A percentile compares a stretch with the other conserved stretches of the same genome.
These are phyloP conservation scores for Starmerella gropengiesseri DNA, from an alignment of 805 yeast genomes.

Conservation along the genomic window DNA sequence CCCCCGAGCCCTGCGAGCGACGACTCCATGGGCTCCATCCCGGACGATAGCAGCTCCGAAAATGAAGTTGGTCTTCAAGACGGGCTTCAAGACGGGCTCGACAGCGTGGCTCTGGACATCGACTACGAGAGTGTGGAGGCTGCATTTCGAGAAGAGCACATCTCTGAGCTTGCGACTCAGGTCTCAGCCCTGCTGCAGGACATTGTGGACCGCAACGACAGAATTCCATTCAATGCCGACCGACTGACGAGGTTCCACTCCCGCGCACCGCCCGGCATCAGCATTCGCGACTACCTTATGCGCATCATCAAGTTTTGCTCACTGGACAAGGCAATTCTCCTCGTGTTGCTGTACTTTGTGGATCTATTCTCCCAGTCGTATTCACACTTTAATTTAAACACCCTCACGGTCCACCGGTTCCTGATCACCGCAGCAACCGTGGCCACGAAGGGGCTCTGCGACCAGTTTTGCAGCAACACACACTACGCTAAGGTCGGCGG, in stretches of 20 bases:
- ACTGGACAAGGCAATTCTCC: constrained; percentile 68
- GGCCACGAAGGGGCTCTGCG: constrained; percentile 63
- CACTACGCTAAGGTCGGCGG: constrained; percentile 97
- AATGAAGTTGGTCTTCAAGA: background rate
- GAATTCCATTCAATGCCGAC: constrained; percentile 30
- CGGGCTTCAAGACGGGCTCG: background rate
- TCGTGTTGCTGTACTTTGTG: constrained; percentile 79
- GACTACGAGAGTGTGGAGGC: no score
- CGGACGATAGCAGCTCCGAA: background rate
- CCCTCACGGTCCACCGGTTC: constrained; percentile 88
- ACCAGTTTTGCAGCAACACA: constrained; percentile 82
- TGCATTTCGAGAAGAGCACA: constrained; percentile 51
- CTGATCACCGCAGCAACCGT: constrained; percentile 81
- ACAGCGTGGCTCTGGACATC: background rate
- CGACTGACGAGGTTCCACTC: constrained; percentile 82
- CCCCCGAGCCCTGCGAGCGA: constrained; percentile 18
- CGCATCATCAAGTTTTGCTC: constrained; percentile 76
- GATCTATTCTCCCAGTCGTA: constrained; percentile 72
- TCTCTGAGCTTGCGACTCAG: constrained; percentile 57
- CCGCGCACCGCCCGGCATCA: constrained; percentile 79
- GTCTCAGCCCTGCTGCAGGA: constrained; percentile 73
- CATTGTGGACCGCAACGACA: constrained; percentile 65
- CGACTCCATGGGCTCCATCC: constrained; percentile 8
- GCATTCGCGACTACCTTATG: constrained; percentile 63
- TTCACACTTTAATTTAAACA: constrained; percentile 70